Base-by-base conservation (phyloP, 1,139 yeast genomes). In the Pichia sp. region DNA sequence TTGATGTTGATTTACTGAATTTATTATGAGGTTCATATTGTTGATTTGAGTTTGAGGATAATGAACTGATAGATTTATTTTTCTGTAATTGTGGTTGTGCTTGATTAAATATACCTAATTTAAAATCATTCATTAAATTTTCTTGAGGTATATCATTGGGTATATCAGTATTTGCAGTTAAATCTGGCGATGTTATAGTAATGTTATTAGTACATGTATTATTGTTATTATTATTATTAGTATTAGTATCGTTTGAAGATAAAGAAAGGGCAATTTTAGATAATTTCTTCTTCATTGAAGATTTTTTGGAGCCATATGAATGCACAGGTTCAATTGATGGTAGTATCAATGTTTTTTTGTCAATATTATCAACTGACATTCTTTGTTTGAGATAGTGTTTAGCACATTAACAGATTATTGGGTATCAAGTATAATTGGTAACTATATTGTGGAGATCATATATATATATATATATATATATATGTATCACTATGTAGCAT, bases 201-300 rank as follows among this genome's bases (percentile, higher is more conserved):
- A 8, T 26, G 28, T 26, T 26, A 12, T 33, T 6, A 24, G 20
- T 6, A 11, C 6, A 5, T 10, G 35, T 6, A 4, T 7, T 12
- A 11, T 23, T 11, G 8, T 32, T 25, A 32, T 3, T 5, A 9
- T 32, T 22, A 9, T 22, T 24, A n/a, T 24, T 27, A 12, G 36
- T 24, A 5, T 33, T 20, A 6, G 12, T 5, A 12, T 33, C 36
- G 11, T 32, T 32, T 20, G 43, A 38, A 1, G 43, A 22, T 25
- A 38, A 42, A 2, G 48, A 42, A 16, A 45, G 40, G 8, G 45
- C 45, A 20, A 48, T 45, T 10, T 42, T 44, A 3, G 45, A 40
- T 4, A 48, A 38, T 31, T 30, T 48, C 26, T 42, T 35, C 16
- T 39, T 45, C 35, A 42, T 43, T 10, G 10, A 20, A 3, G 37